Base-by-base conservation (phyloP, 192 early-diverging fungal species). In the Geranomyces michiganensis region DNA sequence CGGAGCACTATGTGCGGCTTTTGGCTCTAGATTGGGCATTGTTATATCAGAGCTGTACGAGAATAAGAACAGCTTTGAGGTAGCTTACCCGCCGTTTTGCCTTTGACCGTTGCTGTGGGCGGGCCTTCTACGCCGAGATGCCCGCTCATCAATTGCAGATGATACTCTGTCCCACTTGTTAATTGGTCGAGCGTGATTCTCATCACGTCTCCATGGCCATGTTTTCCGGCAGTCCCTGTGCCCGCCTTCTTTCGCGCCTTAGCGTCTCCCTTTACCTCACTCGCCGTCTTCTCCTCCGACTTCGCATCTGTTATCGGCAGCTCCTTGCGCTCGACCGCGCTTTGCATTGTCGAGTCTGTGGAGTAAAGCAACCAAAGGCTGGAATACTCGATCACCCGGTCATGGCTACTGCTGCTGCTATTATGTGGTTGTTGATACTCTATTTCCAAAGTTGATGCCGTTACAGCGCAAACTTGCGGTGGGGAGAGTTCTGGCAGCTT, bases 51-150 rank as follows among this genome's bases (percentile, higher is more conserved):
- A 41, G 36, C 36, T 41, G 36, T 10, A 41, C 3, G 5, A 10
- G 10, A 41, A 3, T 41, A 7, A 41, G 10, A 41, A 10, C 36
- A 10, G 10, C 3, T 7, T 10, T 41, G 5, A 3, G 36, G 36
- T 41, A 41, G 10, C 17, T 60, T 60, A 60, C 58, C 58, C 19
- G 51, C 51, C 29, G 63, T 67, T 4, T 27, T 17, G 5, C 47
- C 65, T 53, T 67, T 66, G 10, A 41, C 56, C 17, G 72, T 30
- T n/a, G 9, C 45, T 8, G 72, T 68, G 9, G 70, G 67, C 19
- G 60, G 24, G 21, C 78, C 82, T 36, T 74, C 67, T 24, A 83
- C 73, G 43, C 73, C 82, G 33, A 65, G 62, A 55, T 65, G 51
- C 5, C 77, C 71, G 12, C 48, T 51, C 30, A 63, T 22, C n/a